Percentiles rank a stretch among this genome's conserved stretches.
Conservation (phyloP, 2,329 filamentous ascomycete species). For the Plenodomus tracheiphilus region DNA sequence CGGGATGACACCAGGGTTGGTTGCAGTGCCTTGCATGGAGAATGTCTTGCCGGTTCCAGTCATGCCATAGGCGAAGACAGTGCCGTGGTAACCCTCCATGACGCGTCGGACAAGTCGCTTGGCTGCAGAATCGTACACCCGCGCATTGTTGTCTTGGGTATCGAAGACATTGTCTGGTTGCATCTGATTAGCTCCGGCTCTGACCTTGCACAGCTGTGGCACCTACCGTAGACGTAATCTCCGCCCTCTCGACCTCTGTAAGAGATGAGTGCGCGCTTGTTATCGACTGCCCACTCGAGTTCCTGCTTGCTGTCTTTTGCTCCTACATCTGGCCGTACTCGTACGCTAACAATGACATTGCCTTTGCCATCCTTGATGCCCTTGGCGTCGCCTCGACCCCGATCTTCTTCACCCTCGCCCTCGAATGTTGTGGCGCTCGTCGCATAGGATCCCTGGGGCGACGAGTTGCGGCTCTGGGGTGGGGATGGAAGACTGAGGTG, state of each 20-base stretch:
- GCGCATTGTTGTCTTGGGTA: conserved; percentile 88
- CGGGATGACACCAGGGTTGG: conserved; percentile 93
- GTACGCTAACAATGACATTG: conserved; percentile 93
- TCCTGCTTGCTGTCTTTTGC: conserved; percentile 67
- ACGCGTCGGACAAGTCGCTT: conserved; percentile 93
- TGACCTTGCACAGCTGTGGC: conserved; percentile 17
- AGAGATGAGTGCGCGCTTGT: conserved; percentile 76
- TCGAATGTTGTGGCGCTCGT: conserved; percentile 87
- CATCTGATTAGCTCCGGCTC: conserved; percentile 15
- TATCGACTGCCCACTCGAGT: conserved; percentile 90
- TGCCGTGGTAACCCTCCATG: conserved; percentile 99
- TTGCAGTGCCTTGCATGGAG: conserved; percentile 97
- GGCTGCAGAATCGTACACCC: conserved; percentile 91
- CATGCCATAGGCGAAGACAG: conserved; percentile 98
- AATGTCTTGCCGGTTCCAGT: conserved; percentile 99
- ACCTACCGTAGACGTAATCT: conserved; percentile 86
- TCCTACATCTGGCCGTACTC: conserved; percentile 81
- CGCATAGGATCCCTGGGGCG: conserved; percentile 88
- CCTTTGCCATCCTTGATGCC: conserved; percentile 74
- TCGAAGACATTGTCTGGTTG: conserved; percentile 89
- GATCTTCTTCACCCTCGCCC: conserved; percentile 67
- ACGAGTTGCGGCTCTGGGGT: conserved; percentile 86
- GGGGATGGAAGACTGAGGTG: conserved; percentile 79
- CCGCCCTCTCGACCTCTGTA: conserved; percentile 83
- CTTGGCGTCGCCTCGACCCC: conserved; percentile 53